phyloP scores from a whole-genome alignment of 2,329 filamentous ascomycete genomes.

The Microcyclosporella mali region DNA sequence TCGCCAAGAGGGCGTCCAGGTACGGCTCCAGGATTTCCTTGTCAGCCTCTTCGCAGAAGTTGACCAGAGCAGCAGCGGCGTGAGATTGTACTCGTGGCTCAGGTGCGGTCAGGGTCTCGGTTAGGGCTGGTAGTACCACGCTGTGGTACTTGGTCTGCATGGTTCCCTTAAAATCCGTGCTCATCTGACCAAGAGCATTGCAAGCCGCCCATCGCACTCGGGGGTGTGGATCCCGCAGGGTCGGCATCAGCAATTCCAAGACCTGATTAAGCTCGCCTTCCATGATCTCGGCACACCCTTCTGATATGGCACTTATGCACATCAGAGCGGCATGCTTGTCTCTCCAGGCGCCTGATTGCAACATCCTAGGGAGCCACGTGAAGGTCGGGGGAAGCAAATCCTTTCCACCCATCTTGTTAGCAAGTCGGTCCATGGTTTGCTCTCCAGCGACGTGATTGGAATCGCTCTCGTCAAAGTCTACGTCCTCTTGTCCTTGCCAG shows the following conservation, averaged over 20 bases:
- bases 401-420: constrained; percentile 93
- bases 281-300: constrained; percentile 95
- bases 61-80: constrained; percentile 93
- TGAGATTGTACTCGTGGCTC: constrained; percentile 95
- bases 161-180: constrained; percentile 93
- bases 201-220: constrained; percentile 96
- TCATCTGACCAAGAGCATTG: constrained; percentile 99
- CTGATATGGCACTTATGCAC: constrained; percentile 97
- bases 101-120: constrained; percentile 81
- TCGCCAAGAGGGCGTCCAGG: constrained; percentile 76
- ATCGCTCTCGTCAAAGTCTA: constrained; percentile 93
- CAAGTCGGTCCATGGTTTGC: constrained; percentile 95
- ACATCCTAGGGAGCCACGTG: constrained; percentile 95
- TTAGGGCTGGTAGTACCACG: constrained; percentile 79
- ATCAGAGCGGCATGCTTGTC: constrained; percentile 95
- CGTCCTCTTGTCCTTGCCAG: constrained; percentile 89
- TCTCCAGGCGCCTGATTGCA: constrained; percentile 88
- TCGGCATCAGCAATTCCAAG: constrained; percentile 86
- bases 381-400: constrained; percentile 91
- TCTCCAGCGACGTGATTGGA: constrained; percentile 96
- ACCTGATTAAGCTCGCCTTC: constrained; percentile 90
- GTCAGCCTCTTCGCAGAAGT: constrained; percentile 98
- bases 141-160: constrained; percentile 97
- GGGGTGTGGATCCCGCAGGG: constrained; percentile 81
- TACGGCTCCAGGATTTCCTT: constrained; percentile 88